Evolutionary conservation across 805 yeast genomes (phyloP), one percentile per base, ranked within the genome.

Genomic region (Candida chilensis): DNA sequence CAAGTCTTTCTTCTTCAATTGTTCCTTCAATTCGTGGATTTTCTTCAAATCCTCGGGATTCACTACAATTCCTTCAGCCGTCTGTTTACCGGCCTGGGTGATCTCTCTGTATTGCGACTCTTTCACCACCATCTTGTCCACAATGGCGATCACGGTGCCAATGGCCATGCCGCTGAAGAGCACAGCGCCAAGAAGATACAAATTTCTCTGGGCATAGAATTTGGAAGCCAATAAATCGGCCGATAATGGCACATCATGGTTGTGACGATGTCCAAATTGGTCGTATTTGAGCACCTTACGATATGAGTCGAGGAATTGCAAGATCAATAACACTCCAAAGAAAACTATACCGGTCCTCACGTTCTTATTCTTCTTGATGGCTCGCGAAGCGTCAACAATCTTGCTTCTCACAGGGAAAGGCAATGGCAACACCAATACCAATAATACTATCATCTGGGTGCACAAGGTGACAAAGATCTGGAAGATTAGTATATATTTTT

Each of bases 151-250:
- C 28, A 74, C 71, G 0, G 78, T 72, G 21, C 61, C 64, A 33
- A 74, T 74, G 7, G 78, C 71, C 28, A 75, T 38, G 34, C 55
- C 60, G 42, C 73, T 62, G 48, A 71, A 76, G 35, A 76, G 49
- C 4, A 74, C 76, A 6, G 78, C 78, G 6, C 83, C 84, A 11
- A 75, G 65, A 32, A 76, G 61, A 46, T 76, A 76, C 25, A 73
- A 57, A 39, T 76, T 76, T 45, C 84, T 60, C 48, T 76, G 83
- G 24, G 76, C 64, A 41, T 74, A 76, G 34, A 78, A 75, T 36
- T 75, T 70, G 28, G 71, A 57, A 4, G 80, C 82, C 38, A 73
- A 50, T 36, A 62, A 68, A 15, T 76, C 80, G 22, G 60, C 51
- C 25, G 66, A 58, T 27, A 67, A 54, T 20, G 53, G 42, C 2